Evolutionary conservation across 352 stramenopile species (phyloP).

Genomic region (Lagenidium sp.): DNA sequence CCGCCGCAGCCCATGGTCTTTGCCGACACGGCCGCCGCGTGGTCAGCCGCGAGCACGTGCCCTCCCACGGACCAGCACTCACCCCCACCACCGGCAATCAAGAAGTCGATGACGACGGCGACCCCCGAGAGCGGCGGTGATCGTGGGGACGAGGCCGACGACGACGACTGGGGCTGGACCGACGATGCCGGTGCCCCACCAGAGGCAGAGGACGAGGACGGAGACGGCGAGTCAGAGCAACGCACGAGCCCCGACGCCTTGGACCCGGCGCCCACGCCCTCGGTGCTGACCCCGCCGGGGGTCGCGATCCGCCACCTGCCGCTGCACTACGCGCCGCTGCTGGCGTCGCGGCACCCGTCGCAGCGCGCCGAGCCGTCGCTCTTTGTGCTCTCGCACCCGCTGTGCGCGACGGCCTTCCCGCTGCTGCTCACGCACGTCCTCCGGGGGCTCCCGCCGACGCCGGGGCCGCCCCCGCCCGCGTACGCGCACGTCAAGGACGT

Average conservation of each 20-base stretch:
- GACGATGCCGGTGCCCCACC: too few species aligned
- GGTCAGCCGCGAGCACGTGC: slow-evolving; percentile 13
- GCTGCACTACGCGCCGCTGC: slow-evolving; percentile 41
- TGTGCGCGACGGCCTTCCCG: slow-evolving; percentile 59
- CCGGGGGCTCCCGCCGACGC: neutral
- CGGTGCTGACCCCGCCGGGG: neutral
- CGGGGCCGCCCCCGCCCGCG: neutral
- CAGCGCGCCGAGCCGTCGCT: slow-evolving; percentile 37
- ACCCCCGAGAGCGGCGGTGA: neutral
- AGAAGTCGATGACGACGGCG: neutral
- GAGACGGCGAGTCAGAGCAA: too few species aligned
- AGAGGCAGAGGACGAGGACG: too few species aligned
- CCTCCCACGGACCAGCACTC: neutral
- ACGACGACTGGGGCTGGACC: neutral
- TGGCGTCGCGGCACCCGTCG: slow-evolving; percentile 26
- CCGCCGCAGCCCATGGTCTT: slow-evolving; percentile 33
- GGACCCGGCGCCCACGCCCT: neutral
- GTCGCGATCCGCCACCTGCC: slow-evolving; percentile 48
- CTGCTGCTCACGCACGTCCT: slow-evolving; percentile 49
- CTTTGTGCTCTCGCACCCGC: slow-evolving; percentile 61
- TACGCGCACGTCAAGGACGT: slow-evolving; percentile 66
- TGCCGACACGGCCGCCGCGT: slow-evolving; percentile 24
- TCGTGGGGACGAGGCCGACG: too few species aligned
- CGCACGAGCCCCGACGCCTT: too few species aligned
- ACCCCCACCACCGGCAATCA: neutral